Conservation (phyloP, 2,329 filamentous ascomycete genomes). For the Ustulina deusta region DNA sequence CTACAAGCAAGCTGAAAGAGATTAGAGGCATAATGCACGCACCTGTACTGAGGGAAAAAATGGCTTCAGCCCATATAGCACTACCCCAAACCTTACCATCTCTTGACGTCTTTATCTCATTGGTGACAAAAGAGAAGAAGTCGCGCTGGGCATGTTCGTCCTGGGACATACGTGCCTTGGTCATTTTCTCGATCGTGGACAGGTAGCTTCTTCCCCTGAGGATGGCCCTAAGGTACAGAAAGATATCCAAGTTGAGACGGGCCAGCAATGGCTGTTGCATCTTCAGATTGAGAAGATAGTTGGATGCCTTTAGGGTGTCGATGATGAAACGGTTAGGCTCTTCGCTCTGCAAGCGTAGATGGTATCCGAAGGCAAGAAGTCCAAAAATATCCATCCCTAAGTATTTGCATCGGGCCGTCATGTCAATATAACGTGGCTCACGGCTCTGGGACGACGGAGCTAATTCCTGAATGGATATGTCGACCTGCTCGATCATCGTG, state of each 20-base stretch:
- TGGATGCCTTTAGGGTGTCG: too few species aligned
- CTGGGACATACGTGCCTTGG: slow-evolving; percentile 33
- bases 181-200: slow-evolving; percentile 28
- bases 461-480: slow-evolving; percentile 13
- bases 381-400: slow-evolving; percentile 13
- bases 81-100: slow-evolving; percentile 57
- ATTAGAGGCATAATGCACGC: too few species aligned
- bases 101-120: slow-evolving; percentile 27
- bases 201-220: too few species aligned
- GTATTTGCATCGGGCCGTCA: not conserved
- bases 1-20: too few species aligned
- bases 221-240: too few species aligned
- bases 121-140: slow-evolving; percentile 37
- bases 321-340: slow-evolving; percentile 1
- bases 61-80: slow-evolving; percentile 60
- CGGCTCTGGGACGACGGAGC: not conserved
- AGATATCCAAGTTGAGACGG: too few species aligned
- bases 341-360: slow-evolving; percentile 1
- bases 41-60: slow-evolving; percentile 57
- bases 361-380: slow-evolving; percentile 22
- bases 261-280: too few species aligned
- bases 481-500: slow-evolving; percentile 9
- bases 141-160: slow-evolving; percentile 33
- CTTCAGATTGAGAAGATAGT: too few species aligned
- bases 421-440: too few species aligned